Evolutionary conservation across 352 stramenopile species (phyloP).

Genomic region (Aphanomyces cochlioides): DNA sequence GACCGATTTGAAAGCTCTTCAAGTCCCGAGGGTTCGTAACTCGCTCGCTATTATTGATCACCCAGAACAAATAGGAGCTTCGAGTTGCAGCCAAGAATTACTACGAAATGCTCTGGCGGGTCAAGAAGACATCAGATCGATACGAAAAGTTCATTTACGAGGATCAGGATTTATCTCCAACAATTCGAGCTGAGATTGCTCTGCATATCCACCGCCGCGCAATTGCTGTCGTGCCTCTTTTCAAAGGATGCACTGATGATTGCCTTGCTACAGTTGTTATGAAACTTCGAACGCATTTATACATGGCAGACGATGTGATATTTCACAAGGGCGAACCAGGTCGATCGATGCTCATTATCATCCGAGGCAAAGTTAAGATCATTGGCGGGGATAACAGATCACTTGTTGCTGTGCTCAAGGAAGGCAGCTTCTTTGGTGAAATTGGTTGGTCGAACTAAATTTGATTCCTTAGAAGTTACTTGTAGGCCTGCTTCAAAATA

Average conservation of each 20-base stretch:
- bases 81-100: constrained; percentile 53
- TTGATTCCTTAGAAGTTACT: neutral
- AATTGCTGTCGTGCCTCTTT: constrained; percentile 53
- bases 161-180: constrained; percentile 55
- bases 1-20: constrained; percentile 58
- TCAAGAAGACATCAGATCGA: constrained; percentile 63
- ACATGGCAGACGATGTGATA: constrained; percentile 56
- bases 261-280: constrained; percentile 54
- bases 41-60: too few species aligned
- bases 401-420: constrained; percentile 52
- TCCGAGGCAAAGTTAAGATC: constrained; percentile 57
- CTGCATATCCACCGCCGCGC: constrained; percentile 57
- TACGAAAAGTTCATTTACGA: constrained; percentile 71
- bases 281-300: constrained; percentile 54
- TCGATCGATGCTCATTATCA: constrained; percentile 64
- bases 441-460: constrained; percentile 32
- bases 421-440: constrained; percentile 61
- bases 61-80: constrained; percentile 34
- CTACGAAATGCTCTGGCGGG: constrained; percentile 61
- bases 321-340: constrained; percentile 57
- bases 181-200: constrained; percentile 52
- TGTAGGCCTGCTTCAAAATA: constrained; percentile 44
- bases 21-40: constrained; percentile 37
- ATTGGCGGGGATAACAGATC: constrained; percentile 52
- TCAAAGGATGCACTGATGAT: constrained; percentile 54